Conservation (phyloP, 768 basidiomycete genomes). For the Lentinus brumalis region DNA sequence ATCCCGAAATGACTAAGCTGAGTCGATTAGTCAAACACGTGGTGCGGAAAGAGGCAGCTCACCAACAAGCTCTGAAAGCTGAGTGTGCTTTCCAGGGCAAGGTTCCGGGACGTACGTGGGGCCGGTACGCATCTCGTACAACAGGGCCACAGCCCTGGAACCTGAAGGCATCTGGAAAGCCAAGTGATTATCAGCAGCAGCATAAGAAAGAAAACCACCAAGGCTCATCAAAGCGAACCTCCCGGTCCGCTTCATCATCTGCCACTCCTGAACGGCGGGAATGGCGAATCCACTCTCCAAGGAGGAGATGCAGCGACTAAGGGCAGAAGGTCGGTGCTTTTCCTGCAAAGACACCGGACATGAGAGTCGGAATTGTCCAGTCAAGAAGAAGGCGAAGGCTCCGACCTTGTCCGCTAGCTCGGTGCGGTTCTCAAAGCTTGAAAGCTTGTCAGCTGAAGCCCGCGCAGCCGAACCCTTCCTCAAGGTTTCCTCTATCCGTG, state of each 20-base stretch:
- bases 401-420: slow-evolving; percentile 1
- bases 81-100: neutral
- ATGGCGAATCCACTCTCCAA: neutral
- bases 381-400: slow-evolving; percentile 6
- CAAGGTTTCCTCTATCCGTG: no score
- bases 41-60: neutral
- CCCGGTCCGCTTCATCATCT: neutral
- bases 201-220: neutral
- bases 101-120: slow-evolving; percentile 2
- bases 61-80: neutral
- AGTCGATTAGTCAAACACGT: neutral
- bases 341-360: slow-evolving; percentile 17
- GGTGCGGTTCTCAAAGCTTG: slow-evolving; percentile 1
- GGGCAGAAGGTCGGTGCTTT: slow-evolving; percentile 16
- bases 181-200: neutral
- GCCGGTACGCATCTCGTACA: neutral
- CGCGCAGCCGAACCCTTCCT: neutral
- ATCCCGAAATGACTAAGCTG: slow-evolving; percentile 1
- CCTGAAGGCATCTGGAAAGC: neutral
- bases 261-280: no score
- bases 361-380: slow-evolving; percentile 6
- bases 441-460: neutral
- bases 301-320: slow-evolving; percentile 1
- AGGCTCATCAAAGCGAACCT: neutral
- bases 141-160: neutral